These are phyloP conservation scores for Elaeis guineensis DNA, from an alignment of 176 grass and related monocot species.

Conservation along the genomic window DNA sequence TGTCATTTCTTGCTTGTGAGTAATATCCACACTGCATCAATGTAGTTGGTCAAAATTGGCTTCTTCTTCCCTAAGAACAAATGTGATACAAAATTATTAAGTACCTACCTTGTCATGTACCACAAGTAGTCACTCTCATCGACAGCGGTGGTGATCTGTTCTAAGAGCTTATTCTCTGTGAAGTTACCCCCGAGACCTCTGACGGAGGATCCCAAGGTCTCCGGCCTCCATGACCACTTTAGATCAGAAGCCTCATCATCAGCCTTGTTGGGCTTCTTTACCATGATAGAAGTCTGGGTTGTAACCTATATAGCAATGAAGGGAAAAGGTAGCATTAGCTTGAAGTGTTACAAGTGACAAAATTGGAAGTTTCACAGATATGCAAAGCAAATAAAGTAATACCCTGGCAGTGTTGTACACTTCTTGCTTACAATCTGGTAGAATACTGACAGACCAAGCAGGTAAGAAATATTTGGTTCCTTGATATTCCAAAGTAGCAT, in stretches of 20 bases:
- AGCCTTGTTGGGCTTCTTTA: constrained; percentile 31
- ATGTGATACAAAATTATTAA: not conserved
- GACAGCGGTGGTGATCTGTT: constrained; percentile 23
- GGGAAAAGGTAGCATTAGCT: too few relatives aligned
- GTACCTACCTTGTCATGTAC: constrained; percentile 62
- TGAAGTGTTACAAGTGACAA: too few relatives aligned
- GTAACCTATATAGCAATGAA: constrained; percentile 29
- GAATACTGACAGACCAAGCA: constrained; percentile 77
- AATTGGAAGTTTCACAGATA: too few relatives aligned
- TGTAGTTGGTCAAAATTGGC: not conserved
- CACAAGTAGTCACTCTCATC: constrained; percentile 87
- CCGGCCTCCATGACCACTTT: constrained; percentile 36
- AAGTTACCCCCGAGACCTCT: constrained; percentile 1
- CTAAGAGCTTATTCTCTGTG: constrained; percentile 26
- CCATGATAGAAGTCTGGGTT: constrained; percentile 59
- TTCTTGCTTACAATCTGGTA: constrained; percentile 54
- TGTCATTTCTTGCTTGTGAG: constrained; percentile 3
- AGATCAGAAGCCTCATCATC: constrained; percentile 7
- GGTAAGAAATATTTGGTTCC: constrained; percentile 33
- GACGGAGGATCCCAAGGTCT: constrained; percentile 11
- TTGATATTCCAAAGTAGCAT: constrained; percentile 37
- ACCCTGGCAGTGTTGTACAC: constrained; percentile 74
- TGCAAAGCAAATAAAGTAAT: not conserved
- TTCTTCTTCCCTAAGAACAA: not conserved
- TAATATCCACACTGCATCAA: constrained; percentile 18